Evolutionary conservation across 345 rosid species (phyloP).

Genomic region (Dimocarpus longan): DNA sequence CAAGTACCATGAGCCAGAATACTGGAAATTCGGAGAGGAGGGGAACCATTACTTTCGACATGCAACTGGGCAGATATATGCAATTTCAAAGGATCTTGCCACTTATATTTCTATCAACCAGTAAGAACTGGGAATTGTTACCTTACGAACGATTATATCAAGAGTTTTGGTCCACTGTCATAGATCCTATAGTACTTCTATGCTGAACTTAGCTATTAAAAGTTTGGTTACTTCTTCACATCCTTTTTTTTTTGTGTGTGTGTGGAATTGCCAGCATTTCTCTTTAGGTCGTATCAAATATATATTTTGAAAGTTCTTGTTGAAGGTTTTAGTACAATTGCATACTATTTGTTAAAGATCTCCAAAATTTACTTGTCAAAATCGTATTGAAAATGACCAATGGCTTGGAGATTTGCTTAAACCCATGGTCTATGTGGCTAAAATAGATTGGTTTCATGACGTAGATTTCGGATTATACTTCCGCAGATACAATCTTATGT

Average conservation of each 20-base stretch:
- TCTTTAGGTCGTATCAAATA: background rate
- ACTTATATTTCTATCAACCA: conserved; percentile 81
- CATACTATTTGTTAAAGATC: background rate
- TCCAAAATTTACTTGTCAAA: background rate
- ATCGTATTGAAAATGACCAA: conserved; percentile 2
- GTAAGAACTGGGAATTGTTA: conserved; percentile 43
- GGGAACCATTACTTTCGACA: conserved; percentile 97
- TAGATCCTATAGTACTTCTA: background rate
- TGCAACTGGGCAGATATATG: conserved; percentile 99
- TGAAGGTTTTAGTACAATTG: background rate
- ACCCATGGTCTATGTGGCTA: background rate
- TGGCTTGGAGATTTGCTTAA: background rate
- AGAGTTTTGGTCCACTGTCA: background rate
- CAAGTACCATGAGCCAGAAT: conserved; percentile 97
- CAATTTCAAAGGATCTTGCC: conserved; percentile 93
- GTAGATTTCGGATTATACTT: background rate
- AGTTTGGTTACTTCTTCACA: background rate
- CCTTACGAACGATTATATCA: conserved; percentile 1
- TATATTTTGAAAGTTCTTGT: background rate
- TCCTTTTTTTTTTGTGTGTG: background rate
- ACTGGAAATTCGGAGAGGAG: conserved; percentile 97
- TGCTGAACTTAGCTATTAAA: conserved; percentile 6
- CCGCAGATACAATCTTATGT: background rate
- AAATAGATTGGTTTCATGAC: conserved; percentile 3
- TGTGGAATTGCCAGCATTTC: background rate